These are phyloP conservation scores for Peronospora destructor DNA, from an alignment of 352 stramenopile species.

Conservation along the genomic window DNA sequence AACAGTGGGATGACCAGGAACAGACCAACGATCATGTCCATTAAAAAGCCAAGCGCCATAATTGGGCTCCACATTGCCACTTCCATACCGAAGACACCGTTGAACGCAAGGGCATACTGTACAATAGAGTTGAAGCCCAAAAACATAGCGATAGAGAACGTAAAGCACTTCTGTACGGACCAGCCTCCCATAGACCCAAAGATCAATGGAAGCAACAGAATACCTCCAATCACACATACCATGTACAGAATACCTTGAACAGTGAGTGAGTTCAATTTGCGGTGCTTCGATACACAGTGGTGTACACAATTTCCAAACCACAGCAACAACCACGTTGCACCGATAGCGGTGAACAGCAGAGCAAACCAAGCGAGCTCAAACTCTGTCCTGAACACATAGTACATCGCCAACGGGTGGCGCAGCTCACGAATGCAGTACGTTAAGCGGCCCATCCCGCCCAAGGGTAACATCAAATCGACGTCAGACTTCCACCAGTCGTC, in stretches of 20 bases:
- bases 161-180: conserved; percentile 58
- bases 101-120: conserved; percentile 62
- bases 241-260: conserved; percentile 72
- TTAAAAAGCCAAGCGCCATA: conserved; percentile 72
- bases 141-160: conserved; percentile 58
- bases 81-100: conserved; percentile 54
- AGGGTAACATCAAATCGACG: conserved; percentile 59
- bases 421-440: conserved; percentile 80
- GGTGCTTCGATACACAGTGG: conserved; percentile 46
- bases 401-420: conserved; percentile 70
- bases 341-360: conserved; percentile 46
- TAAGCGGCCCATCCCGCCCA: conserved; percentile 58
- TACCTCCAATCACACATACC: conserved; percentile 51
- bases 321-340: conserved; percentile 41
- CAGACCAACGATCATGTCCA: conserved; percentile 77
- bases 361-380: conserved; percentile 45
- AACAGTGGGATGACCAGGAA: conserved; percentile 75
- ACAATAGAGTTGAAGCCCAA: conserved; percentile 65
- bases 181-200: conserved; percentile 50
- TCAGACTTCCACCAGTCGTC: conserved; percentile 69
- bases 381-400: conserved; percentile 74
- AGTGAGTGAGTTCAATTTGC: conserved; percentile 49
- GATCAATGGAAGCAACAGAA: conserved; percentile 47
- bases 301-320: conserved; percentile 46
- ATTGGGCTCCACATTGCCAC: conserved; percentile 66